These are phyloP conservation scores for Cicer cuneatum DNA, from an alignment of 306 rosid genomes.

Conservation along the genomic window DNA sequence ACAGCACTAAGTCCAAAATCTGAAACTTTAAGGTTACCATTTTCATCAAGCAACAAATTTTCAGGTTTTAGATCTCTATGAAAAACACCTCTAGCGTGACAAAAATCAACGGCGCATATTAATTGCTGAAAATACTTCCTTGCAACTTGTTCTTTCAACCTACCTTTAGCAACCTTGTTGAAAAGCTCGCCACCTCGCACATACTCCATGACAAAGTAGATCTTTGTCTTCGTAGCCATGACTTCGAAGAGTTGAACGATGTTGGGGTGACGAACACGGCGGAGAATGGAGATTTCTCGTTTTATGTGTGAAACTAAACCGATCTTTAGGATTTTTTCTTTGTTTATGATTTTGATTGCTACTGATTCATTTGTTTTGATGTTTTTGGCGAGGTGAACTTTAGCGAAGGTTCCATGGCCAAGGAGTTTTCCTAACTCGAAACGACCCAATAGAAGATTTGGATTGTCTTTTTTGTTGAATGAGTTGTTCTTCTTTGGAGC, in stretches of 20 bases:
- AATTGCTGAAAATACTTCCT: slow-evolving; percentile 67
- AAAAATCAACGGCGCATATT: slow-evolving; percentile 61
- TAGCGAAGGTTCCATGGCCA: slow-evolving; percentile 69
- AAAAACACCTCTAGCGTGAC: slow-evolving; percentile 64
- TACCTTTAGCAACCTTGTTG: slow-evolving; percentile 59
- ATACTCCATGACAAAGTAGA: slow-evolving; percentile 69
- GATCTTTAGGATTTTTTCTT: slow-evolving; percentile 53
- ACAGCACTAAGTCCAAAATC: slow-evolving; percentile 69
- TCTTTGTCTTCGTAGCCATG: slow-evolving; percentile 68
- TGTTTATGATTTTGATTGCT: slow-evolving; percentile 63
- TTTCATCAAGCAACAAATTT: slow-evolving; percentile 57
- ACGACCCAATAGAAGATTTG: slow-evolving; percentile 43
- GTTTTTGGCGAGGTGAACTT: slow-evolving; percentile 63
- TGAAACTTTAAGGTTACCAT: slow-evolving; percentile 66
- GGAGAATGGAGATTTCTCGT: slow-evolving; percentile 68
- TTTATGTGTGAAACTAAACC: slow-evolving; percentile 62
- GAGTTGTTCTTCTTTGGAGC: slow-evolving; percentile 5
- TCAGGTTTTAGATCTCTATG: slow-evolving; percentile 70
- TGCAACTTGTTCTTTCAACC: slow-evolving; percentile 54
- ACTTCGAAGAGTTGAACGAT: slow-evolving; percentile 69
- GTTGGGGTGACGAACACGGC: slow-evolving; percentile 70
- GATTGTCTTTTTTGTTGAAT: slow-evolving; percentile 28
- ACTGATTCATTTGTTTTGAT: slow-evolving; percentile 54
- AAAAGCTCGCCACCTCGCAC: slow-evolving; percentile 69
- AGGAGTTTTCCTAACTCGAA: slow-evolving; percentile 61